Evolutionary conservation across 1,284 basidiomycete species (phyloP).

Genomic region (Heterobasidion parviporum): DNA sequence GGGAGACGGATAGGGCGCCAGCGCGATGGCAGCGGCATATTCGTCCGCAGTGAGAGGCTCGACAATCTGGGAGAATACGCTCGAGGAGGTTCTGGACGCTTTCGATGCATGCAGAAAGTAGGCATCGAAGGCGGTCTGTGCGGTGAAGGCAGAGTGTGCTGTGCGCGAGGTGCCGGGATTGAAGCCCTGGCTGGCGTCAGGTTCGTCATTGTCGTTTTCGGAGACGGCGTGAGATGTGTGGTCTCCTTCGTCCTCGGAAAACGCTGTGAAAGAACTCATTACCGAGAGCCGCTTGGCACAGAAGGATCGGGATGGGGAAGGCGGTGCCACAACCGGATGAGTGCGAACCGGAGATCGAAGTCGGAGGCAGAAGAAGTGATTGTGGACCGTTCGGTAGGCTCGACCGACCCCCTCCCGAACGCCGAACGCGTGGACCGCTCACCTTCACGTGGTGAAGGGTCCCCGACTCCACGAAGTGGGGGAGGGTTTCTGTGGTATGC

Average conservation of each 20-base stretch:
- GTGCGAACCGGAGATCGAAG: no score
- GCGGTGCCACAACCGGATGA: no score
- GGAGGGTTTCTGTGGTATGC: no score
- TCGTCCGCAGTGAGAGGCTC: conserved; percentile 60
- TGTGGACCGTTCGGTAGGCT: not conserved
- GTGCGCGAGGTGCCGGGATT: not conserved
- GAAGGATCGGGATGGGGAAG: not conserved
- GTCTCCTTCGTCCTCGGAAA: not conserved
- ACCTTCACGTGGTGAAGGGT: no score
- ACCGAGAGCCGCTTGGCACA: not conserved
- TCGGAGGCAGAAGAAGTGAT: no score
- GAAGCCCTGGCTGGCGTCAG: not conserved
- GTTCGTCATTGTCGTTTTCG: not conserved
- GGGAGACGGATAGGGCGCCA: conserved; percentile 15
- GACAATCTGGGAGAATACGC: conserved; percentile 67
- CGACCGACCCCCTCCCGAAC: no score
- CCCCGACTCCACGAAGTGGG: no score
- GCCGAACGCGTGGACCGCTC: no score
- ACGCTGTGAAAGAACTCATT: not conserved
- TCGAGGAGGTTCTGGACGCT: conserved; percentile 62
- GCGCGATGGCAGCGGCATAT: conserved; percentile 40
- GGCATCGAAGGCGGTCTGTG: conserved; percentile 60
- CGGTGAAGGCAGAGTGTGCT: not conserved
- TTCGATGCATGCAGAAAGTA: conserved; percentile 70
- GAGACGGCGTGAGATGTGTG: not conserved